These are phyloP conservation scores for Solanum phureja DNA, from an alignment of 257 asterid genomes.

Conservation along the genomic window DNA sequence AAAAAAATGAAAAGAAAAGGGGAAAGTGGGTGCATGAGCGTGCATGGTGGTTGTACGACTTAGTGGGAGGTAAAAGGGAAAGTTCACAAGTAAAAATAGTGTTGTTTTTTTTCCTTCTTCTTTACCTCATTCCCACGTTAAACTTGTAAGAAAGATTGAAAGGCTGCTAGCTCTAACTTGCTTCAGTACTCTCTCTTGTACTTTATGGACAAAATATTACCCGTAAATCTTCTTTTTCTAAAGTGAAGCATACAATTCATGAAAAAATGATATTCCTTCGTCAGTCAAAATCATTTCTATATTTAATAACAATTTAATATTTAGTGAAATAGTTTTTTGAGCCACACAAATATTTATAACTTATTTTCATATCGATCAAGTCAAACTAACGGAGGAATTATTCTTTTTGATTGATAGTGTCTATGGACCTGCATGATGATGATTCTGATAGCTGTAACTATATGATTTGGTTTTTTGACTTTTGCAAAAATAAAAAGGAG, in stretches of 20 bases:
- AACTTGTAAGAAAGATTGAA: background rate
- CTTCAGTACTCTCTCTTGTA: background rate
- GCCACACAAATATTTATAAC: too few species aligned
- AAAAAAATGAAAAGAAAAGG: background rate
- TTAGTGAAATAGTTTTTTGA: too few species aligned
- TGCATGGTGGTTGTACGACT: conserved; percentile 35
- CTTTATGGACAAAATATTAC: background rate
- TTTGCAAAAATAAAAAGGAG: conserved; percentile 8
- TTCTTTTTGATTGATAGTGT: background rate
- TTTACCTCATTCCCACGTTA: background rate
- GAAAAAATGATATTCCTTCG: background rate
- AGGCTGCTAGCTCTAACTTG: background rate
- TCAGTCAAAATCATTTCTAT: too few species aligned
- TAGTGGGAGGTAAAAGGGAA: background rate
- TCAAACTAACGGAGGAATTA: too few species aligned
- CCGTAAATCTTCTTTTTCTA: too few species aligned
- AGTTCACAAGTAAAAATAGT: background rate
- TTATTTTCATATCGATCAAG: too few species aligned
- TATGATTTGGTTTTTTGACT: conserved; percentile 25
- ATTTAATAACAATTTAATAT: too few species aligned
- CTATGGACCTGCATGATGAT: background rate
- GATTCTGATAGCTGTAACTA: background rate
- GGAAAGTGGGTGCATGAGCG: conserved; percentile 28
- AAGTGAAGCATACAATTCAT: background rate
- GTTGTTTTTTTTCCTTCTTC: background rate